Conservation (phyloP, 1,284 basidiomycete species). For the Pascua sp. region DNA sequence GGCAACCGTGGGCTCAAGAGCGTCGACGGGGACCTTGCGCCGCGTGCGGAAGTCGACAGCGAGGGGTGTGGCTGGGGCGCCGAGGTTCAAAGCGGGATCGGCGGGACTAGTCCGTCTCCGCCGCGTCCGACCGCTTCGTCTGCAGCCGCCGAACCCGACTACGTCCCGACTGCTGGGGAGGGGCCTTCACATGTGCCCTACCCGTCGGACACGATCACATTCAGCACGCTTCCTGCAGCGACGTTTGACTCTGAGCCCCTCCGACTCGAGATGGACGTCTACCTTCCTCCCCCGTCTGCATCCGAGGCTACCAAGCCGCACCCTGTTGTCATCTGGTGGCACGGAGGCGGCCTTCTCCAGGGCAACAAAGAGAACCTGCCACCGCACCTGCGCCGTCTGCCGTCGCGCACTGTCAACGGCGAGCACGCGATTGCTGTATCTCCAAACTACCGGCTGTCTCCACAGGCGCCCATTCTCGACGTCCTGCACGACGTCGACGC, state of each 20-base stretch:
- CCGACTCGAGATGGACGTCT: slow-evolving; percentile 40
- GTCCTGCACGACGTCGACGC: slow-evolving; percentile 39
- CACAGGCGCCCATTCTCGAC: slow-evolving; percentile 45
- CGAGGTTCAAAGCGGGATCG: neutral
- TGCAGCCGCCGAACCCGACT: slow-evolving; percentile 1
- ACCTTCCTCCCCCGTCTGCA: slow-evolving; percentile 28
- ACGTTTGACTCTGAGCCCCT: slow-evolving; percentile 45
- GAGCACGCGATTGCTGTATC: slow-evolving; percentile 37
- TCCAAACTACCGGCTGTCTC: slow-evolving; percentile 42
- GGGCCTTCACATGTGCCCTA: slow-evolving; percentile 23
- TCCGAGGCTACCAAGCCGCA: slow-evolving; percentile 11
- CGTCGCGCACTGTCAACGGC: slow-evolving; percentile 12
- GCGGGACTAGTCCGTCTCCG: neutral
- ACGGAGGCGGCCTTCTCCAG: slow-evolving; percentile 45
- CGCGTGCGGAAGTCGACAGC: slow-evolving; percentile 25
- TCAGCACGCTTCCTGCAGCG: slow-evolving; percentile 37
- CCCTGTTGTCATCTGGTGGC: slow-evolving; percentile 45
- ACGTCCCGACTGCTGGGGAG: slow-evolving; percentile 8
- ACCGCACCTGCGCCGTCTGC: slow-evolving; percentile 43
- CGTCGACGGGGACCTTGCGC: slow-evolving; percentile 21
- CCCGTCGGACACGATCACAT: slow-evolving; percentile 34
- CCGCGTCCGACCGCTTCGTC: neutral
- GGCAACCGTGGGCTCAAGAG: slow-evolving; percentile 28
- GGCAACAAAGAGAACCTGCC: slow-evolving; percentile 49
- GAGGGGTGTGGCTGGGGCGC: slow-evolving; percentile 24